Conservation (phyloP, 2,329 filamentous ascomycete genomes). For the Fusarium sp. region DNA sequence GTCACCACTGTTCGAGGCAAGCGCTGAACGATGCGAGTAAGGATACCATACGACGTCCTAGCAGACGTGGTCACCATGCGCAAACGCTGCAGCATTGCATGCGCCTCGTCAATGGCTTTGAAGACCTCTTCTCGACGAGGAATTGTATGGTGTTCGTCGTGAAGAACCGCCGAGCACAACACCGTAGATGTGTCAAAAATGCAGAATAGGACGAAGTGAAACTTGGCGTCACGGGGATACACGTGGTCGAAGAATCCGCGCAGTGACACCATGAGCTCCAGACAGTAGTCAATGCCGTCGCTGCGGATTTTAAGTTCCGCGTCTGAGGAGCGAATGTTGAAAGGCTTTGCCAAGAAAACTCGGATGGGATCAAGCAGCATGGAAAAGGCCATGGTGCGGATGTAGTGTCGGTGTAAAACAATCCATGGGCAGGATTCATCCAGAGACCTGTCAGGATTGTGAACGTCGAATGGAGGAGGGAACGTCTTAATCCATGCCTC, state of each 20-base stretch:
- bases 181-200: slow-evolving; percentile 68
- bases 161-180: slow-evolving; percentile 66
- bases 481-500: slow-evolving; percentile 62
- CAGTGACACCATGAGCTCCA: slow-evolving; percentile 60
- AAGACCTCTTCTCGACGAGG: slow-evolving; percentile 59
- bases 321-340: slow-evolving; percentile 46
- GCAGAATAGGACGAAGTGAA: slow-evolving; percentile 65
- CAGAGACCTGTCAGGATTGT: slow-evolving; percentile 58
- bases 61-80: slow-evolving; percentile 51
- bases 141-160: slow-evolving; percentile 61
- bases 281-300: slow-evolving; percentile 60
- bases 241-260: slow-evolving; percentile 61
- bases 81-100: slow-evolving; percentile 54
- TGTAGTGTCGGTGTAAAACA: slow-evolving; percentile 61
- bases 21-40: slow-evolving; percentile 50
- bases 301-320: slow-evolving; percentile 57
- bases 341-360: slow-evolving; percentile 59
- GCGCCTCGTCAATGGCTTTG: slow-evolving; percentile 56
- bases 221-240: slow-evolving; percentile 63
- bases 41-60: slow-evolving; percentile 52
- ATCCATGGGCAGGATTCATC: slow-evolving; percentile 61
- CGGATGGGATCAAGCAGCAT: slow-evolving; percentile 64
- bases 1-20: slow-evolving; percentile 47
- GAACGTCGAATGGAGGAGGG: slow-evolving; percentile 58
- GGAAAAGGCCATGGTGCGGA: slow-evolving; percentile 62